A percentile compares a stretch with the other conserved stretches of the same genome.
These are phyloP conservation scores for Hymenoscyphus fraxineus DNA, from an alignment of 2,329 filamentous ascomycete species.

Conservation along the genomic window DNA sequence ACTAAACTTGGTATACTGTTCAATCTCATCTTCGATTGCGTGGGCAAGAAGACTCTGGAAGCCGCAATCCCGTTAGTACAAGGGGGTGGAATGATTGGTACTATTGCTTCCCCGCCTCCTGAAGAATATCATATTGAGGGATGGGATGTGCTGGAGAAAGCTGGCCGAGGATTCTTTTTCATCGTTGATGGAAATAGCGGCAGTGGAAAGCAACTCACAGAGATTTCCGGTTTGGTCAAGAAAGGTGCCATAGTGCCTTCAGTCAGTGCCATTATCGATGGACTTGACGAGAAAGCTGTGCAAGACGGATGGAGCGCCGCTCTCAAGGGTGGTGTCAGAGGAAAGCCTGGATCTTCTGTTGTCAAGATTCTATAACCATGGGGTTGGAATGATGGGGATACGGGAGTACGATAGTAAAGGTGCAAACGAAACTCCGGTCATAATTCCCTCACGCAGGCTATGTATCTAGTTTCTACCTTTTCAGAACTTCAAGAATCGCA, in stretches of 20 bases:
- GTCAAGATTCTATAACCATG: constrained; percentile 15
- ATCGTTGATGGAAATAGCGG: constrained; percentile 14
- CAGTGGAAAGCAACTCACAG: constrained; percentile 9
- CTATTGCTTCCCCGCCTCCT: constrained; percentile 16
- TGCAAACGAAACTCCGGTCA: too few relatives aligned
- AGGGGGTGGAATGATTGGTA: constrained; percentile 14
- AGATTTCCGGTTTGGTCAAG: constrained; percentile 10
- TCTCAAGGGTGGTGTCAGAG: constrained; percentile 18
- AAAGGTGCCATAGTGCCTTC: constrained; percentile 12
- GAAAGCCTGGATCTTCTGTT: constrained; percentile 14
- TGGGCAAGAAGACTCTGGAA: constrained; percentile 15
- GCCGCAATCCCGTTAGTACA: constrained; percentile 5
- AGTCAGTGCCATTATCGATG: constrained; percentile 16
- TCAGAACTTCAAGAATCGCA: too few relatives aligned
- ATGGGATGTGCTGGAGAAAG: constrained; percentile 15
- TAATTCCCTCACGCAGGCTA: too few relatives aligned
- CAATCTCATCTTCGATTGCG: constrained; percentile 15
- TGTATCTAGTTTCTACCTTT: too few relatives aligned
- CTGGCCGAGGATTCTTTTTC: constrained; percentile 16
- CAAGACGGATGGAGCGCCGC: constrained; percentile 13
- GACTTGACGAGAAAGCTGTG: constrained; percentile 15
- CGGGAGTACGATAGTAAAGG: not conserved
- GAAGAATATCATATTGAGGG: constrained; percentile 9
- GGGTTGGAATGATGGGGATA: not conserved
- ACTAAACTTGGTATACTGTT: not conserved